Evolutionary conservation across 495 filamentous ascomycete genomes (phyloP), one percentile per base, ranked within the genome.

Genomic region (Penicillium simplicissimum): DNA sequence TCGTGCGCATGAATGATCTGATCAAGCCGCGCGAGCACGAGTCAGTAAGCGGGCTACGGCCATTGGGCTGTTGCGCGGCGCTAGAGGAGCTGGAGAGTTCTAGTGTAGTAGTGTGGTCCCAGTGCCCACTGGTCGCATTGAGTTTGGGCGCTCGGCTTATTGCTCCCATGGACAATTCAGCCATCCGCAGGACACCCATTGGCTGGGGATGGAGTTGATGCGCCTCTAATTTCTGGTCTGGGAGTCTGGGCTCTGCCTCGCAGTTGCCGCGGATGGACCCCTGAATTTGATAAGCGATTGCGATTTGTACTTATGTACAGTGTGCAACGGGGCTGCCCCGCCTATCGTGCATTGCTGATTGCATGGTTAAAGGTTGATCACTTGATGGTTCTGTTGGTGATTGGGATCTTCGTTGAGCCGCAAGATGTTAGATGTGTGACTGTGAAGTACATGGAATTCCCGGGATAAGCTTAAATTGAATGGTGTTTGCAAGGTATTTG

Each of bases 11-110:
- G 23, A 21, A 53, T 53, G 51, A 36, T 53, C 51, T 53, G 51
- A 53, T 53, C 51, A 53, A 35, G 51, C 28, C 51, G 4, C 51
- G n/a, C 35, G 35, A 17, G 51, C 51, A 53, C 33, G 51, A 19
- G n/a, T 9, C 15, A 53, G 51, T 31, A 36, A 14, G 33, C 10
- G 33, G 51, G 13, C n/a, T 36, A 0, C 8, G 15, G 15, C 9
- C 15, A 53, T 36, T 53, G 48, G 51, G 8, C 14, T 13, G 14
- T n/a, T 23, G 25, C n/a, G 7, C 31, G 4, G 51, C 51, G n/a
- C 51, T 53, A 53, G 51, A 36, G 9, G 14, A 9, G 28, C 28
- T 4, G 4, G 6, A n/a, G 28, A 31, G 28, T 25, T 0, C 28
- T 31, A 31, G 28, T 31, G 4, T 31, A 6, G 28, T 31, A 31